Conservation (phyloP, 129 eudicot species). For the Oenanthe sinensis region DNA sequence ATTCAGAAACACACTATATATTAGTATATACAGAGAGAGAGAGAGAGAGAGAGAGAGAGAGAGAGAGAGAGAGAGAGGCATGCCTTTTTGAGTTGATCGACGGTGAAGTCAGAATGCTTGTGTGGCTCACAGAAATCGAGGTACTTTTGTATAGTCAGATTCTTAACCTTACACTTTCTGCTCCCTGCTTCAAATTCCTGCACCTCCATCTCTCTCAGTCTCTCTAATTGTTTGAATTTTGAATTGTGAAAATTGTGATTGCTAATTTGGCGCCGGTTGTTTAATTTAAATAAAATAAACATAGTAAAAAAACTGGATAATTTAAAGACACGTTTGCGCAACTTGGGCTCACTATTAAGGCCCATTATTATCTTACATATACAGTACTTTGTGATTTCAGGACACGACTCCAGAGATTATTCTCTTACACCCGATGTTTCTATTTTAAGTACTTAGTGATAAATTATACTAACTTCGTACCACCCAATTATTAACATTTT, state of each 20-base stretch:
- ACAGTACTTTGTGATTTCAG: too few species aligned
- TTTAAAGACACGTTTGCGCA: background rate
- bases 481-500: too few species aligned
- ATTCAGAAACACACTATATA: too few species aligned
- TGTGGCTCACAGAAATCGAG: slow-evolving; percentile 13
- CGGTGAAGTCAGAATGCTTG: slow-evolving; percentile 22
- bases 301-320: too few species aligned
- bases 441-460: too few species aligned
- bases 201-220: slow-evolving; percentile 27
- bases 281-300: background rate
- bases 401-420: too few species aligned
- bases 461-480: too few species aligned
- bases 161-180: slow-evolving; percentile 6
- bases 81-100: slow-evolving; percentile 15
- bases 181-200: slow-evolving; percentile 12
- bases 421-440: too few species aligned
- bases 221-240: slow-evolving; percentile 4
- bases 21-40: too few species aligned
- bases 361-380: background rate
- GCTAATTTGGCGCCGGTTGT: background rate
- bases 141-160: slow-evolving; percentile 26
- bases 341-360: background rate
- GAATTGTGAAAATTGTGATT: background rate
- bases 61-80: background rate
- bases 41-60: slow-evolving; percentile 3